Base-by-base conservation (phyloP, 225 moss, liverwort and hornwort species). In the Pseudoscleropodium purum region DNA sequence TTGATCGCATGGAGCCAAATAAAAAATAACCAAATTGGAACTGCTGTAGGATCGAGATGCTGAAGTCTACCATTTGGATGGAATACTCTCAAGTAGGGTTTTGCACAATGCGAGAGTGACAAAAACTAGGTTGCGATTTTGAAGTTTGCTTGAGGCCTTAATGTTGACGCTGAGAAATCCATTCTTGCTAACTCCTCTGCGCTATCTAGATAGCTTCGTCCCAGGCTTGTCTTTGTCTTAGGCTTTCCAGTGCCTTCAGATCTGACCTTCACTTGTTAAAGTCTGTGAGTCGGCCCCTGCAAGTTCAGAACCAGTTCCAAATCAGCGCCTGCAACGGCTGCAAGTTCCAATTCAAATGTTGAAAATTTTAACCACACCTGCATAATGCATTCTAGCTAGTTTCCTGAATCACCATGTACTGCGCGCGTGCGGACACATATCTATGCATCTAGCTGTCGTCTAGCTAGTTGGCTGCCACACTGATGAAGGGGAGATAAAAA, bases 121-220 rank as follows among this genome's bases (percentile, higher is more conserved):
- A 92, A n/a, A 84, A 68, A 69, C 41, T 66, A 56, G 72, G 79
- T 79, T 89, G 25, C 2, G 81, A 90, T 90, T 59, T 92, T 86
- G 51, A 89, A 87, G 11, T 93, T 93, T 15, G 92, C 92, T 51
- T 94, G 92, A 11, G 91, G 51, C 93, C 91, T 87, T 91, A 90
- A 66, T 84, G 87, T 85, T 90, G 51, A 83, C 49, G 27, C 63
- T 93, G 11, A 95, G 86, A 65, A 77, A 8, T 91, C 87, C 27
- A 56, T 84, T 88, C 84, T 95, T 90, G 62, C 39, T 43, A 62
- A 81, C 31, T 81, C 61, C 26, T 41, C 27, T 20, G 43, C 21
- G 43, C 62, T 45, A 31, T 14, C 62, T 31, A 31, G 23, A 33
- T 16, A 63, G 92, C 92, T 85, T 92, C 93, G 54, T 92, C 91